Base-by-base conservation (phyloP, 139 green algal genomes). In the Raphidocelis subcapitata region DNA sequence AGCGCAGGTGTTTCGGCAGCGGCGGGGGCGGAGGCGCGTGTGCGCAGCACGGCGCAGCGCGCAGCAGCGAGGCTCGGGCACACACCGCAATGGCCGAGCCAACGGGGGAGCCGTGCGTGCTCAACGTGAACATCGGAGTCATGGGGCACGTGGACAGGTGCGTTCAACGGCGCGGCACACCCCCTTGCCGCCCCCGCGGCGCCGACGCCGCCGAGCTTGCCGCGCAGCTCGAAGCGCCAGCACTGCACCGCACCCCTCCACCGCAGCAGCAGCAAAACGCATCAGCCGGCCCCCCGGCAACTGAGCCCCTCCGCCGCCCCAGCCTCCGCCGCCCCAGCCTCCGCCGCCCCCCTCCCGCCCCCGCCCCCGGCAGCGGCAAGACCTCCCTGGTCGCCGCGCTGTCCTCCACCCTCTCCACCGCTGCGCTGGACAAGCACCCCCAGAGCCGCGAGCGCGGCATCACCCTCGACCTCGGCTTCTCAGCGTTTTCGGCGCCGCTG, bases 401-500 rank as follows among this genome's bases (percentile, higher is more conserved):
- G 35, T 98, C 94, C 3, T 97, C 89, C 0, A 79, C 73, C 12
- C 81, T 99, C 16, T 98, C 92, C 1, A 99, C 96, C 2, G 95
- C 95, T 15, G 91, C 93, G 3, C 67, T 99, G 23, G 95, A 99
- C 87, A 98, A 98, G 78, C 81, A 98, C 65, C 95, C 95, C 0
- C 94, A 99, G 67, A 97, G 91, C 84, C 87, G 88, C 49, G 86
- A 96, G 74, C 79, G 95, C 0, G 95, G 95, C 46, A 99, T 99
- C 62, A 99, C 95, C 0, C 80, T 99, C 0, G 95, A 99, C 82
- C 89, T 99, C 15, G 95, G 95, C 3, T 98, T 99, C 79, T 98
- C 92, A 0, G 90, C 92, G 0, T 97, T 99, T 71, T 76, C 65
- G 28, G 85, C 85, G 3, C 76, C 82, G 2, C 37, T 89, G 54